Evolutionary conservation across 1,284 basidiomycete species (phyloP).

Genomic region (Ganoderma lingzhi): DNA sequence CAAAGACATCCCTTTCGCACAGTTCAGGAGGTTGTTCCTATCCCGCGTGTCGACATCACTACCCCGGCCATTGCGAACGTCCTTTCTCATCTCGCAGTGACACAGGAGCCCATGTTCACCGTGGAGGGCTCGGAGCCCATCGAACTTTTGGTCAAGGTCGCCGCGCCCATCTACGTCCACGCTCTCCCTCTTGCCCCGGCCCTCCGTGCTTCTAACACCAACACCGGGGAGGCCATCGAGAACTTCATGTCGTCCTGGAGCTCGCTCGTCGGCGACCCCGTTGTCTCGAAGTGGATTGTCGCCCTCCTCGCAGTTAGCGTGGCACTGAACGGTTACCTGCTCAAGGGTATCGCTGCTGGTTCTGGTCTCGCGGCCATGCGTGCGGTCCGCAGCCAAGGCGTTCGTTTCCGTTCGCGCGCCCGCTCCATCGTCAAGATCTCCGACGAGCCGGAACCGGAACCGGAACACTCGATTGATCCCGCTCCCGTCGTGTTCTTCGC

Average conservation of each 20-base stretch:
- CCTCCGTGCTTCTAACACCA: slow-evolving; percentile 27
- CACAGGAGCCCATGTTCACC: slow-evolving; percentile 44
- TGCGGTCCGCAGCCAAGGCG: slow-evolving; percentile 35
- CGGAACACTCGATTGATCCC: slow-evolving; percentile 22
- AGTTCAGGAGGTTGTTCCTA: slow-evolving; percentile 41
- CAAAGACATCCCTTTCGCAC: slow-evolving; percentile 39
- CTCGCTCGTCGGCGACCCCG: slow-evolving; percentile 92
- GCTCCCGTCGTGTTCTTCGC: slow-evolving; percentile 30
- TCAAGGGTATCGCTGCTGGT: slow-evolving; percentile 77
- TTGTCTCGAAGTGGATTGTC: slow-evolving; percentile 97
- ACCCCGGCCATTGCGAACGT: slow-evolving; percentile 66
- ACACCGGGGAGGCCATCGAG: slow-evolving; percentile 62
- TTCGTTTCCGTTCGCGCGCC: slow-evolving; percentile 41
- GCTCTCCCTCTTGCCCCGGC: slow-evolving; percentile 48
- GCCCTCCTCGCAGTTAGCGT: slow-evolving; percentile 88
- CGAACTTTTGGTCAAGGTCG: slow-evolving; percentile 76
- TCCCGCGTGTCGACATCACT: slow-evolving; percentile 69
- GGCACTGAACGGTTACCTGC: slow-evolving; percentile 92
- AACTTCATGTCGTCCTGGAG: slow-evolving; percentile 96
- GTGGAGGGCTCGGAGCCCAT: slow-evolving; percentile 32
- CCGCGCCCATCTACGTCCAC: slow-evolving; percentile 70
- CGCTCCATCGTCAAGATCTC: slow-evolving; percentile 33
- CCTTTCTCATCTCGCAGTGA: slow-evolving; percentile 64
- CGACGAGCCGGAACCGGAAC: slow-evolving; percentile 39
- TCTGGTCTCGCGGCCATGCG: slow-evolving; percentile 39